Percentiles rank a stretch among this genome's conserved stretches.
Evolutionary conservation across 768 basidiomycete genomes (phyloP).

Genomic region (Solioccasus polychromus): DNA sequence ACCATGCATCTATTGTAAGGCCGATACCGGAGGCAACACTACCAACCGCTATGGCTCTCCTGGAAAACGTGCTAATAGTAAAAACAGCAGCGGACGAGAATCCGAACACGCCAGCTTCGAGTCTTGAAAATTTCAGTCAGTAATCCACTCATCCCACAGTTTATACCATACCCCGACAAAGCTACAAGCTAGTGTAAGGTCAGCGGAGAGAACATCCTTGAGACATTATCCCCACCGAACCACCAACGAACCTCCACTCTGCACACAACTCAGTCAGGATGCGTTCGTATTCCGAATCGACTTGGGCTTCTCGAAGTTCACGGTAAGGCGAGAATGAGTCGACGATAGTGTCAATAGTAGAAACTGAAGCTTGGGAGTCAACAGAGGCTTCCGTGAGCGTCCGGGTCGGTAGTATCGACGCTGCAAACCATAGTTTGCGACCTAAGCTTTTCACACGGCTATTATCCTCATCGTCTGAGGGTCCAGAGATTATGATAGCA

Average conservation of each 20-base stretch:
- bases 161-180: slow-evolving; percentile 48
- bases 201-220: not conserved
- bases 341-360: slow-evolving; percentile 37
- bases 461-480: slow-evolving; percentile 14
- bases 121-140: slow-evolving; percentile 20
- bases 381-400: slow-evolving; percentile 40
- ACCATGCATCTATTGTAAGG: slow-evolving; percentile 61
- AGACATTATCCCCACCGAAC: slow-evolving; percentile 40
- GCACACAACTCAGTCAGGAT: slow-evolving; percentile 46
- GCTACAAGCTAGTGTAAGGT: slow-evolving; percentile 47
- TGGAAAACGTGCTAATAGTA: slow-evolving; percentile 43
- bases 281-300: slow-evolving; percentile 49
- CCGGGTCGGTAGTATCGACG: slow-evolving; percentile 41
- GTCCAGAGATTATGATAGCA: slow-evolving; percentile 19
- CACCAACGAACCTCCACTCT: slow-evolving; percentile 70
- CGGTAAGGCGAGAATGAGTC: slow-evolving; percentile 55
- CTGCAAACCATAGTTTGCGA: slow-evolving; percentile 31
- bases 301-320: slow-evolving; percentile 42
- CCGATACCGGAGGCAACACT: slow-evolving; percentile 64
- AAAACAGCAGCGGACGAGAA: slow-evolving; percentile 55
- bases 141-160: not conserved
- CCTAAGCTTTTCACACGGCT: not conserved
- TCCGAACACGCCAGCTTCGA: slow-evolving; percentile 60
- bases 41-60: slow-evolving; percentile 52
- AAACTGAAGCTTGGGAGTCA: slow-evolving; percentile 23